Conservation (phyloP, 352 stramenopile genomes). For the Phytopythium mirpurense region DNA sequence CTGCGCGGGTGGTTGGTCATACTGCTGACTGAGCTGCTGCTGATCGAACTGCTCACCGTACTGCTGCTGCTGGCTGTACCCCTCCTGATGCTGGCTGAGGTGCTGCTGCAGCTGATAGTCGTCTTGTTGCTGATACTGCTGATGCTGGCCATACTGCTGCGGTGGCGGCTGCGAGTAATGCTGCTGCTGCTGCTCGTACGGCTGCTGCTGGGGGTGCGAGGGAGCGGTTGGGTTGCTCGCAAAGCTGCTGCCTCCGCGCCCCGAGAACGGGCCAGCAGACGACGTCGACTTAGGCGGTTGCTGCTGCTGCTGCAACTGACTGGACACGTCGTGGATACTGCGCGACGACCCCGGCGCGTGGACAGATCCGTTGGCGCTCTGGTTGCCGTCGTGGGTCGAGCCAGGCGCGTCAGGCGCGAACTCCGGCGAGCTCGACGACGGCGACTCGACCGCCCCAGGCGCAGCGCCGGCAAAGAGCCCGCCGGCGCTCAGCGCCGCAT, state of each 20-base stretch:
- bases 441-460: conserved; percentile 9
- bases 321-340: conserved; percentile 1
- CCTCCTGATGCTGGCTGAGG: not conserved
- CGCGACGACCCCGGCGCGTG: conserved; percentile 1
- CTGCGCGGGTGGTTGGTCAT: not conserved
- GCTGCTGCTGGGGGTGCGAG: not conserved
- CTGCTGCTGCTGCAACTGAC: conserved; percentile 9
- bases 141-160: conserved; percentile 4
- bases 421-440: not conserved
- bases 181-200: conserved; percentile 1
- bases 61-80: conserved; percentile 3
- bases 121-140: not conserved
- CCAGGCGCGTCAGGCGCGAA: conserved; percentile 1
- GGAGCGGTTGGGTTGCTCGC: not conserved
- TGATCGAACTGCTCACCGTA: not conserved
- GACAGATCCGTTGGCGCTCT: not conserved
- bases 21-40: conserved; percentile 1
- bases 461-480: conserved; percentile 28
- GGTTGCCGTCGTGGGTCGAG: conserved; percentile 1
- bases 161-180: not conserved
- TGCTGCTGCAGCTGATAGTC: too few species aligned
- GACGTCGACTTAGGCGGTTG: conserved; percentile 10
- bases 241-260: conserved; percentile 13
- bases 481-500: conserved; percentile 8
- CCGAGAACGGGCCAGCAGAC: conserved; percentile 21